Base-by-base conservation (phyloP, 208 protist species). In the Leishmania gerbilli region DNA sequence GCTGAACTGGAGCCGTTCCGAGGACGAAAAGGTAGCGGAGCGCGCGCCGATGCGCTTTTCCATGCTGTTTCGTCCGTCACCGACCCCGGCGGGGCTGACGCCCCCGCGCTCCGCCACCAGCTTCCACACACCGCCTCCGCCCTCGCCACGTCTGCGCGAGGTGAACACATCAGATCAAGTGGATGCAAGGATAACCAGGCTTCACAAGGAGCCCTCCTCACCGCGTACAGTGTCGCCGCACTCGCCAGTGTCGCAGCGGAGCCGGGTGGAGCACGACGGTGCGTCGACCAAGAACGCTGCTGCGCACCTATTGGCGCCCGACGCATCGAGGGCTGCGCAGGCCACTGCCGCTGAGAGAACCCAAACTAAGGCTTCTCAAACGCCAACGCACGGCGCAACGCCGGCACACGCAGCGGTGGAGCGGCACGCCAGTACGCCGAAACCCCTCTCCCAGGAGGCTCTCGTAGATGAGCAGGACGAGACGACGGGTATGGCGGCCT, bases 41-140 rank as follows among this genome's bases (percentile, higher is more conserved):
- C 64, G 82, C 24, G 74, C 81, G 31, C 82, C 88, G 31, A 89
- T 91, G 88, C 83, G 84, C 13, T 91, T 91, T 65, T 90, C 84
- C 6, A 84, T 85, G 60, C 40, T 80, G 34, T 84, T 84, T 53
- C 84, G 76, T 4, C 74, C 77, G 17, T 62, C 79, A 6, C 84
- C 87, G 67, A 45, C 71, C 0, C 81, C 76, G 11, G 58, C 69
- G 7, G 49, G 71, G 51, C 34, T 62, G 17, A n/a, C 62, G 1
- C 51, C 55, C 27, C 6, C 82, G 13, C 82, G 79, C 9, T 21
- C 51, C 1, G 51, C 65, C 9, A 74, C 69, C 15, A 37, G 13
- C 1, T 24, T 47, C n/a, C 75, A 64, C 40, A 40, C 69, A 2
- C 80, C 82, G 0, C 42, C 64, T 2, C 80, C 82, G 0, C 42